These are phyloP conservation scores for Candida michaelii DNA, from an alignment of 805 yeast species.

Conservation along the genomic window DNA sequence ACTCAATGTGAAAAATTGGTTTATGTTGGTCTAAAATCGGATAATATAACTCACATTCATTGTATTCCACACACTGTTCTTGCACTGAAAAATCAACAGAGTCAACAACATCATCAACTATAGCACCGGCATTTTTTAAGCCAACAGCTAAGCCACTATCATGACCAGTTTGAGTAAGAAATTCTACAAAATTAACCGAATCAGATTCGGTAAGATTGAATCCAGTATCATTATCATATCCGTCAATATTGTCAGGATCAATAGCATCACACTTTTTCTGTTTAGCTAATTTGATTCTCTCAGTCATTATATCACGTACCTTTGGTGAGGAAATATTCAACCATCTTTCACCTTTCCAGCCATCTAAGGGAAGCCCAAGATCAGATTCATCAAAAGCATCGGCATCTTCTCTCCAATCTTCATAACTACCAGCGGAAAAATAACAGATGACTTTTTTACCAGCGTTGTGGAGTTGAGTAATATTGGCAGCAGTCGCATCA, in stretches of 20 bases:
- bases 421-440: constrained; percentile 31
- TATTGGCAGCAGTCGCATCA: constrained; percentile 7
- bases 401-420: constrained; percentile 27
- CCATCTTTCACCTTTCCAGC: constrained; percentile 31
- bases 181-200: constrained; percentile 22
- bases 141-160: constrained; percentile 20
- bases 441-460: constrained; percentile 27
- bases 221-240: constrained; percentile 27
- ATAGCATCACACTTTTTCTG: constrained; percentile 26
- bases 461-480: constrained; percentile 18
- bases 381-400: constrained; percentile 17
- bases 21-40: constrained; percentile 17
- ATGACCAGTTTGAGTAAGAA: constrained; percentile 20
- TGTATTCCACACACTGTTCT: constrained; percentile 27
- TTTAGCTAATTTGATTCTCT: constrained; percentile 20
- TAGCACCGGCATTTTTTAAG: constrained; percentile 23
- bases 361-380: constrained; percentile 24
- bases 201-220: constrained; percentile 22
- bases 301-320: constrained; percentile 21
- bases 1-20: constrained; percentile 26
- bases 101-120: constrained; percentile 18
- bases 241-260: constrained; percentile 31
- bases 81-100: constrained; percentile 24
- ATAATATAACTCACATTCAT: constrained; percentile 20
- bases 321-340: constrained; percentile 18